Conservation (phyloP, 768 basidiomycete genomes). For the Suillus bovinus region DNA sequence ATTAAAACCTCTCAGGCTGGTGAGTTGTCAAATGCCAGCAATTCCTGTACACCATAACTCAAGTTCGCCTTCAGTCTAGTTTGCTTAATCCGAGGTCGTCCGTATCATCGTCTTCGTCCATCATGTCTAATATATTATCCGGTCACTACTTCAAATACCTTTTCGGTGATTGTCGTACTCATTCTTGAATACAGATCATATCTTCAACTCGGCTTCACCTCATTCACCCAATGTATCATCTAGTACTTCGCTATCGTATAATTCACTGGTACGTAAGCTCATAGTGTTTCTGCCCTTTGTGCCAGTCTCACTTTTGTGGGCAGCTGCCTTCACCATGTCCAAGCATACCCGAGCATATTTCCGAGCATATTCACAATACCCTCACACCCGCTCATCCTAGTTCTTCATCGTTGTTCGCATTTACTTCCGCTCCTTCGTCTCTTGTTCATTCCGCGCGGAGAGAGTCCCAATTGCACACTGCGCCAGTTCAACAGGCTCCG, state of each 20-base stretch:
- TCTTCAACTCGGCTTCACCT: slow-evolving; percentile 48
- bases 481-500: slow-evolving; percentile 39
- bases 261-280: slow-evolving; percentile 50
- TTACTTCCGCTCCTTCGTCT: slow-evolving; percentile 12
- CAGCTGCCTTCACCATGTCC: slow-evolving; percentile 59
- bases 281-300: not conserved
- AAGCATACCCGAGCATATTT: slow-evolving; percentile 47
- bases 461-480: slow-evolving; percentile 40
- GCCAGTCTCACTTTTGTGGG: not conserved
- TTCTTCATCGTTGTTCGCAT: slow-evolving; percentile 19
- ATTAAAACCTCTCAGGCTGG: slow-evolving; percentile 64
- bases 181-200: slow-evolving; percentile 23
- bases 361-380: slow-evolving; percentile 46
- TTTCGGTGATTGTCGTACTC: not conserved
- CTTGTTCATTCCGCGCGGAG: slow-evolving; percentile 19
- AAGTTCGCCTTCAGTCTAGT: slow-evolving; percentile 41
- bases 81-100: slow-evolving; percentile 39
- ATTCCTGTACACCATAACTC: slow-evolving; percentile 7
- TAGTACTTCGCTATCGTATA: slow-evolving; percentile 53
- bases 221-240: slow-evolving; percentile 67
- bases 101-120: slow-evolving; percentile 44
- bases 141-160: slow-evolving; percentile 19
- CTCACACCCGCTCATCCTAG: slow-evolving; percentile 35
- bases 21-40: slow-evolving; percentile 35
- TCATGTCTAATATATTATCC: slow-evolving; percentile 38